These are phyloP conservation scores for Yamadazyma songkhlaensis DNA, from an alignment of 1,139 yeast species.

Conservation along the genomic window DNA sequence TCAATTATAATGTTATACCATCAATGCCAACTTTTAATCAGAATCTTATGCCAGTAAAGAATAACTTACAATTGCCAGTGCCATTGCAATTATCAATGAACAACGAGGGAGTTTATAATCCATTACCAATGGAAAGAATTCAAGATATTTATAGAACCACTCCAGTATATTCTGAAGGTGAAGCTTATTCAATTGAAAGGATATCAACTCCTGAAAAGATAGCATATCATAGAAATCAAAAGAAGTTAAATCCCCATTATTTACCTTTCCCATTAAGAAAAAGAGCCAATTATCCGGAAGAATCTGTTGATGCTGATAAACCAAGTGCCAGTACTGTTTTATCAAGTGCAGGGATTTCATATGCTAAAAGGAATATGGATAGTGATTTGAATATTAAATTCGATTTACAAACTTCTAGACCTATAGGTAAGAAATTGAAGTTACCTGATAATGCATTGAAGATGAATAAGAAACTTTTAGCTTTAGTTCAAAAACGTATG, in stretches of 20 bases:
- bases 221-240: slow-evolving; percentile 4
- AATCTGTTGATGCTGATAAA: slow-evolving; percentile 16
- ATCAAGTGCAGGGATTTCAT: slow-evolving; percentile 25
- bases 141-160: slow-evolving; percentile 1
- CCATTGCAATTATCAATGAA: slow-evolving; percentile 1
- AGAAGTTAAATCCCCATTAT: slow-evolving; percentile 35
- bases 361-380: slow-evolving; percentile 37
- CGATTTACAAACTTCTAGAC: slow-evolving; percentile 40
- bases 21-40: background rate
- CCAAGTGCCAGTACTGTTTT: slow-evolving; percentile 16
- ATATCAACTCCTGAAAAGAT: slow-evolving; percentile 2
- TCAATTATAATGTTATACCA: background rate
- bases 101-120: background rate
- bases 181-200: background rate
- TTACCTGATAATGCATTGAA: slow-evolving; percentile 31
- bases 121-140: background rate
- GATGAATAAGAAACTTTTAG: slow-evolving; percentile 21
- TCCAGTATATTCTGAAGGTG: background rate
- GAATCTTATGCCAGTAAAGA: slow-evolving; percentile 3
- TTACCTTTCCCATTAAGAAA: slow-evolving; percentile 30
- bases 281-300: slow-evolving; percentile 19
- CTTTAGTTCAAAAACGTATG: too few relatives aligned
- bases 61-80: slow-evolving; percentile 1
- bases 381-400: slow-evolving; percentile 37
- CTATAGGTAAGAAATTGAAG: slow-evolving; percentile 23